Percentiles rank a stretch among this genome's conserved stretches.
These are phyloP conservation scores for Boletus reticulatus DNA, from an alignment of 768 basidiomycete genomes.

Conservation along the genomic window DNA sequence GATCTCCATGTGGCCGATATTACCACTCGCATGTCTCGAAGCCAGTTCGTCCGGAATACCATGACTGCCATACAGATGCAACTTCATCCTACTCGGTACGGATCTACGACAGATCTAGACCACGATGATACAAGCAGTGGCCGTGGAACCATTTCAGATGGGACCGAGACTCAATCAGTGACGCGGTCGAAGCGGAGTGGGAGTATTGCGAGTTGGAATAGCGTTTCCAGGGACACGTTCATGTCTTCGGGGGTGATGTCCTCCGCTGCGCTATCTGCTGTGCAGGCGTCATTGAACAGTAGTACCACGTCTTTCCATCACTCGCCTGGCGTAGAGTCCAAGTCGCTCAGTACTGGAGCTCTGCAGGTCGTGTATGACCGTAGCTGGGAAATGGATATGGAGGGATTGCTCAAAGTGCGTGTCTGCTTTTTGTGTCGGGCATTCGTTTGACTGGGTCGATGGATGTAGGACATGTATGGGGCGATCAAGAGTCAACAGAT, in stretches of 20 bases:
- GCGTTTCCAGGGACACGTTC: slow-evolving; percentile 62
- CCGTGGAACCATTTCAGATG: slow-evolving; percentile 54
- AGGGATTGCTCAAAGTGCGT: slow-evolving; percentile 75
- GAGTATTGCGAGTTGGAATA: slow-evolving; percentile 84
- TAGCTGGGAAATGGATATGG: slow-evolving; percentile 85
- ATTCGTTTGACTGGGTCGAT: background rate
- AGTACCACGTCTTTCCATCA: slow-evolving; percentile 66
- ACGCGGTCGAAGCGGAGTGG: slow-evolving; percentile 72
- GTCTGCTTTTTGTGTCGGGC: background rate
- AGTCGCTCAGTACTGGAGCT: slow-evolving; percentile 29
- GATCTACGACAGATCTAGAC: slow-evolving; percentile 61
- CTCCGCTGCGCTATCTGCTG: slow-evolving; percentile 32
- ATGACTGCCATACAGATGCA: slow-evolving; percentile 83
- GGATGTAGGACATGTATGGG: slow-evolving; percentile 83
- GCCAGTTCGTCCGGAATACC: slow-evolving; percentile 91
- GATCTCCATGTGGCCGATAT: slow-evolving; percentile 96
- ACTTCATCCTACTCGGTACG: slow-evolving; percentile 51
- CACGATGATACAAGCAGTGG: slow-evolving; percentile 66
- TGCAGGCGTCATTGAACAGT: slow-evolving; percentile 47
- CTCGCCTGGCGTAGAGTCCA: slow-evolving; percentile 42
- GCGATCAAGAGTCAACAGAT: slow-evolving; percentile 92
- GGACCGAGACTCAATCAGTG: slow-evolving; percentile 45
- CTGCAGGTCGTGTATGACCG: slow-evolving; percentile 52
- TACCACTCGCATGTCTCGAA: slow-evolving; percentile 83
- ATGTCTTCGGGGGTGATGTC: slow-evolving; percentile 38